phyloP scores from a whole-genome alignment of 2,329 filamentous ascomycete species.

The Curvularia eragrostidis region DNA sequence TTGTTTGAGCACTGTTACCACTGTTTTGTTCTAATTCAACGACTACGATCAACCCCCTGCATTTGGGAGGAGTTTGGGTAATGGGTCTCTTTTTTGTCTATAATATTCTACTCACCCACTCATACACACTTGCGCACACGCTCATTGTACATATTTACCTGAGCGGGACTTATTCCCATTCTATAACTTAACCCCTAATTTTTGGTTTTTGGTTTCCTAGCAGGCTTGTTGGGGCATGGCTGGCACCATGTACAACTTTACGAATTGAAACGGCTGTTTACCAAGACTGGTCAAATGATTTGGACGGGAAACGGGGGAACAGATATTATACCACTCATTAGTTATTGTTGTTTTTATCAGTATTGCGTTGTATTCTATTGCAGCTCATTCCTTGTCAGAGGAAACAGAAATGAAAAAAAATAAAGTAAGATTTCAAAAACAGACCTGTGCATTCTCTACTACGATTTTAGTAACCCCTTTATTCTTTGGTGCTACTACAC shows the following conservation, averaged over 20 bases:
- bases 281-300: background rate
- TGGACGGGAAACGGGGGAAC: background rate
- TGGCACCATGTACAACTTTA: conserved; percentile 1
- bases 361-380: background rate
- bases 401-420: background rate
- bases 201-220: background rate
- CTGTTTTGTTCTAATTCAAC: background rate
- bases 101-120: background rate
- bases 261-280: background rate
- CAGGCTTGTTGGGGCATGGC: background rate
- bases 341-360: background rate
- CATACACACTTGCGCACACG: background rate
- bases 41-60: background rate
- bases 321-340: background rate
- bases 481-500: too few species aligned
- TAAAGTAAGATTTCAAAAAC: background rate
- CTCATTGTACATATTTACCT: background rate
- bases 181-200: conserved; percentile 3
- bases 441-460: background rate
- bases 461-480: too few species aligned
- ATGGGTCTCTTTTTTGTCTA: background rate
- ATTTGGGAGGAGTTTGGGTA: background rate
- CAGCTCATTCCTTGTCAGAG: background rate
- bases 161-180: background rate
- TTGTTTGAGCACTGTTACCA: background rate